Base-by-base conservation (phyloP, 2,329 filamentous ascomycete genomes). In the Exophiala calicioides region DNA sequence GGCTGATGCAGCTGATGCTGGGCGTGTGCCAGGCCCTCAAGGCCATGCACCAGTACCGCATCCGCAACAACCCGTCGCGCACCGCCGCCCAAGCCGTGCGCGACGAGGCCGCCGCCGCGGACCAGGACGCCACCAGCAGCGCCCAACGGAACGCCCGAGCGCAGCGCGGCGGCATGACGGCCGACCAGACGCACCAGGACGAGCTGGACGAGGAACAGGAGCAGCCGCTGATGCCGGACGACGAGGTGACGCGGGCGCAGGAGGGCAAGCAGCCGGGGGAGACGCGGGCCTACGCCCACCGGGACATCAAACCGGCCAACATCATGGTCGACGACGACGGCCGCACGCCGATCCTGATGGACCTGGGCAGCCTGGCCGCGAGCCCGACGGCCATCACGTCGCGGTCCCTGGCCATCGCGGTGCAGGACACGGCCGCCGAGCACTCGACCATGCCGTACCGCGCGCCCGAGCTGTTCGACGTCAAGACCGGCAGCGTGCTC, bases 361-460 rank as follows among this genome's bases (percentile, higher is more conserved):
- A 98, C 65, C 82, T 98, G 18, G 93, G 93, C 55, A 96, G 90
- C 47, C 77, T 98, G 46, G 86, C 89, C 30, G 86, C 86, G 13
- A 90, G 88, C 2, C 93, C 93, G 1, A 88, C 89, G 47, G 81
- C 88, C 19, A 91, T 97, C 58, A 95, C 91, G 3, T 93, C 88
- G 13, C 85, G 91, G 52, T 94, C 89, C 2, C 78, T 94, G 44
- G 93, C 93, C 33, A 81, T 98, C 36, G 88, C 90, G 42, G 87
- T 95, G 26, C 93, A 97, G 71, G 93, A 98, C 68, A 87, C 82
- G 30, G 93, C 93, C 16, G 93, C 91, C 44, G 93, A 98, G 68
- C 91, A 97, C 75, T 91, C 85, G 56, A 98, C 93, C 30, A 97
- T 98, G 91, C 90, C 93, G 0, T 98, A 98, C 72, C 89, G 93